Percentiles rank a stretch among this genome's conserved stretches.
Conservation (phyloP, 2,329 filamentous ascomycete species). For the Grosmannia clavigera region DNA sequence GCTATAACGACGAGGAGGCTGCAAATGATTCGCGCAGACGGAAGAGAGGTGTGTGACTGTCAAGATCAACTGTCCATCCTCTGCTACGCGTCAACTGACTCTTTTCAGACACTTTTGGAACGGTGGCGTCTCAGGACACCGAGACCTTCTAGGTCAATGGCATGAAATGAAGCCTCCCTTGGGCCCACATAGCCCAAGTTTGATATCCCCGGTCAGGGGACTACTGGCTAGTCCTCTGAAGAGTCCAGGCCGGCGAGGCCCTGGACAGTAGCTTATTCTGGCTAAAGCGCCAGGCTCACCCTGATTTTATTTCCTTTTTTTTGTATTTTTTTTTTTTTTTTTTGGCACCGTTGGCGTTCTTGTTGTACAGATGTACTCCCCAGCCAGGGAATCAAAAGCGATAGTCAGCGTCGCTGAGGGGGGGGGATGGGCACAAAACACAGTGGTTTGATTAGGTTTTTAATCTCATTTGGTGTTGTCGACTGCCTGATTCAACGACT, state of each 20-base stretch:
- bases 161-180: background rate
- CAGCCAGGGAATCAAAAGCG: background rate
- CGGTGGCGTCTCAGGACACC: conserved; percentile 36
- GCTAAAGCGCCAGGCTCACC: background rate
- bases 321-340: background rate
- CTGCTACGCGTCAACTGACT: conserved; percentile 6
- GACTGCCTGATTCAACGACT: background rate
- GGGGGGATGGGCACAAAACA: background rate
- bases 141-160: conserved; percentile 33
- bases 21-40: conserved; percentile 33
- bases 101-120: conserved; percentile 38
- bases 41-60: conserved; percentile 37
- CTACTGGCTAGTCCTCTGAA: background rate
- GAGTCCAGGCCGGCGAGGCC: background rate
- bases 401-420: background rate
- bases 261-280: background rate
- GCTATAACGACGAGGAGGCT: conserved; percentile 21
- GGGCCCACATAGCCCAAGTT: background rate
- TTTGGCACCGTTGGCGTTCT: background rate
- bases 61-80: background rate
- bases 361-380: background rate
- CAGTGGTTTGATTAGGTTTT: background rate
- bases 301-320: background rate
- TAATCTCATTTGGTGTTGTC: background rate
- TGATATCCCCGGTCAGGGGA: background rate